These are phyloP conservation scores for Alopecurus myosuroides DNA, from an alignment of 176 grass and related monocot species.

Conservation along the genomic window DNA sequence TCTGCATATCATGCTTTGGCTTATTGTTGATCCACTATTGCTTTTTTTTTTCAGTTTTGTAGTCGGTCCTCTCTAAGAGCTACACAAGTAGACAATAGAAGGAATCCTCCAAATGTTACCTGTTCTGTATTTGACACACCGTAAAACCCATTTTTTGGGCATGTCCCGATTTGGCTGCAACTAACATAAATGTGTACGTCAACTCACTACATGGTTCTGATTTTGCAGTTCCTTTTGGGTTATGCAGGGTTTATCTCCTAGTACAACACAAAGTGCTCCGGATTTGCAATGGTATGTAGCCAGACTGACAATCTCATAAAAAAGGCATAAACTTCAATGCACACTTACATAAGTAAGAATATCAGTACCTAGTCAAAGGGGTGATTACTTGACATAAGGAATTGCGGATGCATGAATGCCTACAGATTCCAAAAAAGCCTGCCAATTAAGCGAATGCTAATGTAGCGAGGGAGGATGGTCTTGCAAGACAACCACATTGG, in stretches of 20 bases:
- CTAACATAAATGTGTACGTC: not conserved
- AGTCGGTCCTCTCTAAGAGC: not conserved
- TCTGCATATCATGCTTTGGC: not conserved
- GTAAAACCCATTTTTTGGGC: too few relatives aligned
- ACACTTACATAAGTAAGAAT: not conserved
- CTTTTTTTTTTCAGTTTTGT: not conserved
- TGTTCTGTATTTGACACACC: too few relatives aligned
- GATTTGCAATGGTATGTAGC: not conserved
- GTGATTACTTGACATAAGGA: not conserved
- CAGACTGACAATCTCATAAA: not conserved
- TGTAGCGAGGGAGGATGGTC: not conserved
- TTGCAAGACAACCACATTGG: not conserved
- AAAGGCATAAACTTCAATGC: not conserved
- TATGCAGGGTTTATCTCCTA: not conserved
- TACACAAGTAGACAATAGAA: not conserved
- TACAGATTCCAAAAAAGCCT: not conserved
- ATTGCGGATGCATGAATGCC: not conserved
- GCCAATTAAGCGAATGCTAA: not conserved
- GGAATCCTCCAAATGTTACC: not conserved
- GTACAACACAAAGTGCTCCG: not conserved
- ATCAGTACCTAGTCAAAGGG: not conserved
- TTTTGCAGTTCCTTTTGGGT: not conserved
- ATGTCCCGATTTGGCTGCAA: not conserved
- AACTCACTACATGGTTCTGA: not conserved
- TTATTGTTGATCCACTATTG: not conserved